phyloP scores from a whole-genome alignment of 495 filamentous ascomycete species.

The Clohesyomyces aquaticus region DNA sequence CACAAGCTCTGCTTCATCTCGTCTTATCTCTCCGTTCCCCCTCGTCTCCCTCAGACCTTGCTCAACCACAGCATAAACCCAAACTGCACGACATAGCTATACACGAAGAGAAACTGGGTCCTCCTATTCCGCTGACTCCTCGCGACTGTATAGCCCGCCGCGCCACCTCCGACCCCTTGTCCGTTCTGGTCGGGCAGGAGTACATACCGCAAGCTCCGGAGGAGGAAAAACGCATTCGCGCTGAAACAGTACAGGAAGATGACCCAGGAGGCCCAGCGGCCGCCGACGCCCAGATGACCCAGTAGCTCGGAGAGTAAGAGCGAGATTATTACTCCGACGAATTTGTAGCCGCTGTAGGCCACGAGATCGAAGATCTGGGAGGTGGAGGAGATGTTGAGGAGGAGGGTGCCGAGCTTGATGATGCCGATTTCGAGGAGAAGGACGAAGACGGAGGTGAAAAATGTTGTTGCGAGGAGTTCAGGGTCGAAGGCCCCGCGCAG shows the following conservation, averaged over 20 bases:
- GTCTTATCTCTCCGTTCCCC: no score
- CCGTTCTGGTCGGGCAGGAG: conserved; percentile 76
- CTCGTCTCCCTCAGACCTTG: conserved; percentile 12
- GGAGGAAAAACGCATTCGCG: conserved; percentile 95
- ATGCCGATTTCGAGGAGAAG: conserved; percentile 84
- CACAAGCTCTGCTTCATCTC: no score
- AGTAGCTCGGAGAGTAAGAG: conserved; percentile 68
- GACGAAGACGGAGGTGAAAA: conserved; percentile 78
- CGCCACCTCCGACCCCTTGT: conserved; percentile 36
- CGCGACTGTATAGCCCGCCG: conserved; percentile 74
- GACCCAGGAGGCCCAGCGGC: conserved; percentile 84
- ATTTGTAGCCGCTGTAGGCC: conserved; percentile 98
- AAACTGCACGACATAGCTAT: conserved; percentile 91
- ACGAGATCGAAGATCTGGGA: conserved; percentile 87
- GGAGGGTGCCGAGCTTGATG: conserved; percentile 89
- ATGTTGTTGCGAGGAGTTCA: conserved; percentile 85
- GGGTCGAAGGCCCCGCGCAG: conserved; percentile 93
- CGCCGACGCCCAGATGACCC: conserved; percentile 69
- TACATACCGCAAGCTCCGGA: conserved; percentile 94
- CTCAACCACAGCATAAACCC: conserved; percentile 93
- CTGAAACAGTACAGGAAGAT: conserved; percentile 89
- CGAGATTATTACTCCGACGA: conserved; percentile 91
- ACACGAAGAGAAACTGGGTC: conserved; percentile 94
- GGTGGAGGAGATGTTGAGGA: conserved; percentile 87
- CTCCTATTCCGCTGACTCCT: conserved; percentile 84